These are phyloP conservation scores for Phyllosticta capitalensis DNA, from an alignment of 2,329 filamentous ascomycete genomes.

Conservation along the genomic window DNA sequence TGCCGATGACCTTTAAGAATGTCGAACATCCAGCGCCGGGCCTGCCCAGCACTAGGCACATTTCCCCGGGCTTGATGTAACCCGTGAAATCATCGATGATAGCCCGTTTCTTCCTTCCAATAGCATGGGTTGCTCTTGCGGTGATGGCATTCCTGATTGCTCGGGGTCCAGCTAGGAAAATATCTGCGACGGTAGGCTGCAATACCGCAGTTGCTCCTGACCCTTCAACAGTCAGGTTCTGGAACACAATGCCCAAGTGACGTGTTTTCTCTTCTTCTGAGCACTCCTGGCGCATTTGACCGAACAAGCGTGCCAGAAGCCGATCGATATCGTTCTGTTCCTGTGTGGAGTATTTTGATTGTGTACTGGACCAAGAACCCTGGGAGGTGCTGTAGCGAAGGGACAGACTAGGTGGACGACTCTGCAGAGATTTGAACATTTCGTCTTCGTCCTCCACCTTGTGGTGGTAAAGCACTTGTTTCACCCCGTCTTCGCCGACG, in stretches of 20 bases:
- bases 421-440: background rate
- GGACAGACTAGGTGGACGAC: background rate
- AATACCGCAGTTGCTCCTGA: conserved; percentile 52
- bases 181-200: conserved; percentile 52
- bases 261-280: conserved; percentile 61
- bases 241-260: conserved; percentile 59
- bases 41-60: conserved; percentile 59
- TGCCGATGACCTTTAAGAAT: conserved; percentile 59
- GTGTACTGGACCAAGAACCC: background rate
- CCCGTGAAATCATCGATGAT: conserved; percentile 58
- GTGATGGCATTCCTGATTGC: conserved; percentile 43
- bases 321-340: conserved; percentile 48
- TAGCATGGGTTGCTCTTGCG: conserved; percentile 31
- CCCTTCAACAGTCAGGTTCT: conserved; percentile 53
- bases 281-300: conserved; percentile 51
- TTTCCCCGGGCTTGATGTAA: conserved; percentile 62
- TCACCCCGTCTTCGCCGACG: background rate
- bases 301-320: conserved; percentile 64
- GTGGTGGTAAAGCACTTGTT: background rate
- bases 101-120: conserved; percentile 48
- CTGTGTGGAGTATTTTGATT: conserved; percentile 13
- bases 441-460: background rate
- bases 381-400: conserved; percentile 14
- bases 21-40: conserved; percentile 64
- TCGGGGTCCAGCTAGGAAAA: conserved; percentile 49